Base-by-base conservation (phyloP, 306 rosid species). In the Rosa multiflora region DNA sequence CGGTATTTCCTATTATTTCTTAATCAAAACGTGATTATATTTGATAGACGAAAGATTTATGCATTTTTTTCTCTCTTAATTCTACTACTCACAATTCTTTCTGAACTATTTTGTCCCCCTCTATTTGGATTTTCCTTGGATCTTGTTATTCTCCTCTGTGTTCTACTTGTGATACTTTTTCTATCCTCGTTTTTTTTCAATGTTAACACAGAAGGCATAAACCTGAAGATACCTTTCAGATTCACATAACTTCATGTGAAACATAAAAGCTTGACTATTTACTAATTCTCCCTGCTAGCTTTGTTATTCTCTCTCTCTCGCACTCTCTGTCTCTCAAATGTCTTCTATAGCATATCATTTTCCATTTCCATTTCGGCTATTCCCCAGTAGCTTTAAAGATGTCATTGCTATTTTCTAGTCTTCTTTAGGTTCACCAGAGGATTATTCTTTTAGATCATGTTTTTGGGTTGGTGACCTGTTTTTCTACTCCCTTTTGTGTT, bases 131-230 rank as follows among this genome's bases (percentile, higher is more conserved):
- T 70, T 69, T 52, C 21, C 44, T 4, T 46, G 47, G 61, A 51
- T 15, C 67, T 78, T 32, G 59, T 74, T 63, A 68, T 77, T 85
- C 81, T 29, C 15, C 53, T 12, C 69, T 63, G 78, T 62, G 76
- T 83, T 61, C 15, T 74, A 26, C 71, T 81, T 37, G 44, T n/a
- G 12, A 67, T 59, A 48, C 23, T 72, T 39, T 74, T 37, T 67
- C 76, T 61, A 40, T 52, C 72, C 64, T 66, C 78, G 67, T 66
- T 67, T 32, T 67, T 9, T 14, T 77, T 69, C 63, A 55, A 79
- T 72, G 82, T 83, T 70, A 72, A 73, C 56, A 48, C 10, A 35
- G 49, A 62, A 75, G 53, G 66, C 51, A 79, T 26, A 4, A 47
- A 2, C 21, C 46, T 67, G 67, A 18, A 21, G 43, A 42, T 58